Evolutionary conservation across 768 basidiomycete genomes (phyloP).

Genomic region (Tylopilus cervinicoccineus): DNA sequence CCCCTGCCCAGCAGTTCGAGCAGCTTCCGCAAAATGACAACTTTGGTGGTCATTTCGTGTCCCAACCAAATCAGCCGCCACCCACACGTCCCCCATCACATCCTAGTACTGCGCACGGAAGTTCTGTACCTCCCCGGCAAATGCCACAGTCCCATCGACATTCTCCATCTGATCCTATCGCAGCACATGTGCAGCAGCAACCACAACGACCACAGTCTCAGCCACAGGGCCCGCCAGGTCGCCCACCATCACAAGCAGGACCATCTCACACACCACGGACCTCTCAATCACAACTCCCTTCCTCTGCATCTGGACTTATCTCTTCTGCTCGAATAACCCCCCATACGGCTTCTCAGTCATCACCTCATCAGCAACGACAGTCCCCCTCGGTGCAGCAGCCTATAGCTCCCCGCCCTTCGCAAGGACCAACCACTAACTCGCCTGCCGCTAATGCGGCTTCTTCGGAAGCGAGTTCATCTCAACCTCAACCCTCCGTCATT

Average conservation of each 20-base stretch:
- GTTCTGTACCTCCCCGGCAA: conserved; percentile 30
- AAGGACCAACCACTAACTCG: conserved; percentile 23
- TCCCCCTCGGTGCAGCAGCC: conserved; percentile 34
- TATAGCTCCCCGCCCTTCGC: conserved; percentile 36
- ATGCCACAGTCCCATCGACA: conserved; percentile 39
- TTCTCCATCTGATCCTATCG: conserved; percentile 46
- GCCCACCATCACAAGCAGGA: conserved; percentile 49
- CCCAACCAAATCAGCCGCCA: conserved; percentile 37
- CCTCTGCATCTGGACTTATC: conserved; percentile 26
- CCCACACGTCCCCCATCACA: conserved; percentile 45
- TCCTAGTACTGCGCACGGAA: conserved; percentile 30
- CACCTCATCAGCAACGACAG: conserved; percentile 30
- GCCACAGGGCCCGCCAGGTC: conserved; percentile 45
- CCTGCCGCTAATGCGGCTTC: conserved; percentile 23
- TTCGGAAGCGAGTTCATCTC: conserved; percentile 30
- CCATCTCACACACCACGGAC: conserved; percentile 46
- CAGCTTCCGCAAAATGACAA: conserved; percentile 45
- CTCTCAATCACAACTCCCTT: conserved; percentile 32
- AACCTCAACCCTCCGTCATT: conserved; percentile 28
- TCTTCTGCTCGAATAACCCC: conserved; percentile 31
- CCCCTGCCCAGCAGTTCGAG: conserved; percentile 62
- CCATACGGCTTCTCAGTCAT: conserved; percentile 32
- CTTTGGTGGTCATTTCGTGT: conserved; percentile 32
- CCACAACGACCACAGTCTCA: conserved; percentile 60
- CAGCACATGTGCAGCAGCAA: conserved; percentile 33